phyloP scores from a whole-genome alignment of 2,329 filamentous ascomycete genomes.

The Talaromyces sp. region DNA sequence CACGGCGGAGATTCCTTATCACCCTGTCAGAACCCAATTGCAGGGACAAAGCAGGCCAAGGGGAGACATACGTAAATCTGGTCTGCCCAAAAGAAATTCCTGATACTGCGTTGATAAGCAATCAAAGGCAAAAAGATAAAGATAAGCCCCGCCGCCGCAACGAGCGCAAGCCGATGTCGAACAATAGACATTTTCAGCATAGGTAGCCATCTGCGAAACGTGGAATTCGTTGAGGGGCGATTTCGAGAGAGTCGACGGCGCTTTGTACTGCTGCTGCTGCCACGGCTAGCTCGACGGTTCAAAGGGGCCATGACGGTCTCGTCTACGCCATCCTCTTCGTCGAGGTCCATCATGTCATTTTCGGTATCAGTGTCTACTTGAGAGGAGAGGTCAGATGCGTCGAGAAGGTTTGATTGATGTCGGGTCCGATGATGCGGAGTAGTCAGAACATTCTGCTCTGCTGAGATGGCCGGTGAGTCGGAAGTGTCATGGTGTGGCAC shows the following conservation, averaged over 20 bases:
- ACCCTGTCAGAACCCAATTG: neutral
- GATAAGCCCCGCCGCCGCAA: constrained; percentile 15
- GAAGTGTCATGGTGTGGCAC: constrained; percentile 10
- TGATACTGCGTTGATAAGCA: constrained; percentile 14
- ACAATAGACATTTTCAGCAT: constrained; percentile 11
- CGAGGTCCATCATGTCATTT: constrained; percentile 9
- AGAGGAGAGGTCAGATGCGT: constrained; percentile 10
- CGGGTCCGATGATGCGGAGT: constrained; percentile 1
- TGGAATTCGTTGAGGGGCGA: neutral
- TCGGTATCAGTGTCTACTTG: constrained; percentile 1
- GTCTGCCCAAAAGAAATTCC: constrained; percentile 12
- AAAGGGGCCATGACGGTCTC: constrained; percentile 10
- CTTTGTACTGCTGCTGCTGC: neutral
- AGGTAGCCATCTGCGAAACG: neutral
- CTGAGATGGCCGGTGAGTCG: neutral
- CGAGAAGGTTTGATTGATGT: constrained; percentile 1
- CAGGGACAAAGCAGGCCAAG: too few relatives aligned
- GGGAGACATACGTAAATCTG: constrained; percentile 9
- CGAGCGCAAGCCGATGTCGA: constrained; percentile 12
- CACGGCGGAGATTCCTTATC: constrained; percentile 48
- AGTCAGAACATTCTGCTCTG: constrained; percentile 1
- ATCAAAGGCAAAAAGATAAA: constrained; percentile 18
- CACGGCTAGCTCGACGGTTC: neutral
- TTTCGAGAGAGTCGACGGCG: neutral
- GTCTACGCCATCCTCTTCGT: constrained; percentile 11